phyloP scores from a whole-genome alignment of 2,329 filamentous ascomycete genomes.

The Aspergillus costaricaensis region DNA sequence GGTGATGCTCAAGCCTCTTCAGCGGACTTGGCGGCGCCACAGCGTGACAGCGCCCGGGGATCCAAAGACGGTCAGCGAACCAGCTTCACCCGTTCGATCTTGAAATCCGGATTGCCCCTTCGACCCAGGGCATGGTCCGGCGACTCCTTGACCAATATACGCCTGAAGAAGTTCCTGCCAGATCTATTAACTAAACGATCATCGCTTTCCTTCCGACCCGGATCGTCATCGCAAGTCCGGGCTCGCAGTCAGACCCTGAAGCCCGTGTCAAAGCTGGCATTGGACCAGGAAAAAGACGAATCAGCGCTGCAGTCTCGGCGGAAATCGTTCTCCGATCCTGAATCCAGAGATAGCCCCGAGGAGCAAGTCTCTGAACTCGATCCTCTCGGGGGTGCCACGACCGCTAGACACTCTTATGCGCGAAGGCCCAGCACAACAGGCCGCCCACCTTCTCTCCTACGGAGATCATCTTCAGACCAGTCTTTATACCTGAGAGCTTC shows the following conservation, averaged over 20 bases:
- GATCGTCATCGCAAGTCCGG: constrained; percentile 26
- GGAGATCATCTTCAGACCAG: constrained; percentile 72
- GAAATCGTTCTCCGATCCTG: constrained; percentile 19
- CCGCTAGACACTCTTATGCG: constrained; percentile 37
- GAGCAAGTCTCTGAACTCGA: constrained; percentile 38
- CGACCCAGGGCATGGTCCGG: constrained; percentile 41
- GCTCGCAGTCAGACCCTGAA: constrained; percentile 33
- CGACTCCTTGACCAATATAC: constrained; percentile 28
- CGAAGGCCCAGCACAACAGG: constrained; percentile 30
- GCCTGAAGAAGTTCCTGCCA: constrained; percentile 40
- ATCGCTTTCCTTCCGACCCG: constrained; percentile 31
- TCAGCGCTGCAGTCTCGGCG: constrained; percentile 14
- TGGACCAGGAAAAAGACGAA: constrained; percentile 18
- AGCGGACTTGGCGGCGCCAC: neutral
- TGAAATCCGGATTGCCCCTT: constrained; percentile 36
- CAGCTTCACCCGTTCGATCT: constrained; percentile 38
- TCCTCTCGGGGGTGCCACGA: constrained; percentile 28
- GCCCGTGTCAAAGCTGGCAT: constrained; percentile 18
- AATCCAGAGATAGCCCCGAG: constrained; percentile 28
- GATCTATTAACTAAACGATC: constrained; percentile 37
- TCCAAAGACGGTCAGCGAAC: constrained; percentile 24
- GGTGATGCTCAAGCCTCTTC: neutral
- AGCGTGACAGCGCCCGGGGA: neutral
- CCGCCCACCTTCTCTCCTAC: constrained; percentile 43
- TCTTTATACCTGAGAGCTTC: constrained; percentile 71